A percentile compares a stretch with the other conserved stretches of the same genome.
These are phyloP conservation scores for Rhodotorula sp. DNA, from an alignment of 1,284 basidiomycete species.

Conservation along the genomic window DNA sequence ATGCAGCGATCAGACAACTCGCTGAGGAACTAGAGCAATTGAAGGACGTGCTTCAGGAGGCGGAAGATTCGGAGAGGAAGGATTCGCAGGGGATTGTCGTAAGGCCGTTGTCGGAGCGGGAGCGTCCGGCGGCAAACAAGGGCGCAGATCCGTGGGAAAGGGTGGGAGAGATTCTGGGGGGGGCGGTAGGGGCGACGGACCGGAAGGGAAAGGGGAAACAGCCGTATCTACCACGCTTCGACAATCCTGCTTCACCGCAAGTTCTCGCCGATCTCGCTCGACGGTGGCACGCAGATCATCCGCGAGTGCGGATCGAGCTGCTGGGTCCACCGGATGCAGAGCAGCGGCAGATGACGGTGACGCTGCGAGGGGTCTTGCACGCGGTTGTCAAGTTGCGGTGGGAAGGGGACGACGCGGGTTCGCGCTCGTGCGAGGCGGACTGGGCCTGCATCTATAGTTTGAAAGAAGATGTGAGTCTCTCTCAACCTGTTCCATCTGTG, in stretches of 20 bases:
- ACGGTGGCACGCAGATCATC: not conserved
- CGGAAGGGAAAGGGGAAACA: not conserved
- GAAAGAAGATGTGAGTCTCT: constrained; percentile 23
- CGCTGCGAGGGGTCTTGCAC: constrained; percentile 12
- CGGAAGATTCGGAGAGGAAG: constrained; percentile 2
- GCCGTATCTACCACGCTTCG: not conserved
- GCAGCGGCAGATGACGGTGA: not conserved
- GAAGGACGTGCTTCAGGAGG: constrained; percentile 2
- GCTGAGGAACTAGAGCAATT: not conserved
- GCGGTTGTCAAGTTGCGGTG: constrained; percentile 12
- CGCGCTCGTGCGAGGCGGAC: constrained; percentile 12
- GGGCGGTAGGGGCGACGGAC: not conserved
- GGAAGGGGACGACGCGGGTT: not conserved
- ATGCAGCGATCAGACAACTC: not conserved
- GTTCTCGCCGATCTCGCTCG: constrained; percentile 6
- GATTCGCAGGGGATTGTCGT: constrained; percentile 17
- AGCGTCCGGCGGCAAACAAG: not conserved
- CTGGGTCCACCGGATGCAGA: not conserved
- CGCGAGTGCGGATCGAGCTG: not conserved
- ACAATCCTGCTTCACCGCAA: not conserved
- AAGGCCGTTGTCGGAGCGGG: not conserved
- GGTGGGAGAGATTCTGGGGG: constrained; percentile 5
- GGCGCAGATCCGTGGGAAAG: not conserved
- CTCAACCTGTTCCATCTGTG: not conserved
- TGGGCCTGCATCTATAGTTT: constrained; percentile 15